phyloP scores from a whole-genome alignment of 495 filamentous ascomycete genomes.

The Chaetomidium leptoderma region DNA sequence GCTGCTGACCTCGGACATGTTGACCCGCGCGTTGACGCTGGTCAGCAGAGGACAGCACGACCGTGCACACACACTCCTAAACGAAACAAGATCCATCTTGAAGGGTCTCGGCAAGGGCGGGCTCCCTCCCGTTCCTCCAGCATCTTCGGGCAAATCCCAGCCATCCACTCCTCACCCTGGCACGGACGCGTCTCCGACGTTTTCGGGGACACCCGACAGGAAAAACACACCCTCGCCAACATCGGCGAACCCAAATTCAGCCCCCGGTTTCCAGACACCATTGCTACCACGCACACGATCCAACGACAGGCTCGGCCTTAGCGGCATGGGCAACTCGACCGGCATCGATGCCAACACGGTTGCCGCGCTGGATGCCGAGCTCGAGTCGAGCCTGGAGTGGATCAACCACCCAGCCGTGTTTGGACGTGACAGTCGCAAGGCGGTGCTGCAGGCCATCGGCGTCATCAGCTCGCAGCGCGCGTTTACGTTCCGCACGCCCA shows the following conservation, averaged over 20 bases:
- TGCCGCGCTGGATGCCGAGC: conserved; percentile 80
- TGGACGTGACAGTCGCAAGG: conserved; percentile 88
- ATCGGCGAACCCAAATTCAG: conserved; percentile 43
- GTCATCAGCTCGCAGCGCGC: conserved; percentile 92
- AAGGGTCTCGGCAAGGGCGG: conserved; percentile 95
- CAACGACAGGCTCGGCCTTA: conserved; percentile 43
- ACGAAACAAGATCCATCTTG: conserved; percentile 90
- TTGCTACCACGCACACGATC: conserved; percentile 37
- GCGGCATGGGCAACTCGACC: conserved; percentile 60
- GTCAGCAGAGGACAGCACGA: conserved; percentile 91
- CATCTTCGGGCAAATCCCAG: conserved; percentile 38
- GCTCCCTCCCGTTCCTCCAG: conserved; percentile 71
- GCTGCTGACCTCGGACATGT: conserved; percentile 95
- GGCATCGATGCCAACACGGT: conserved; percentile 77
- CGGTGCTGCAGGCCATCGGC: conserved; percentile 92
- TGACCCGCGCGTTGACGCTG: conserved; percentile 85
- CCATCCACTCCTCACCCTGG: conserved; percentile 46
- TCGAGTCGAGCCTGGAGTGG: conserved; percentile 95
- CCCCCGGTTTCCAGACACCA: conserved; percentile 26
- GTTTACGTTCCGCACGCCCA: conserved; percentile 85
- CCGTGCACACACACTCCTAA: conserved; percentile 82
- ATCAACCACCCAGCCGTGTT: conserved; percentile 97
- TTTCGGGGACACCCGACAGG: conserved; percentile 44
- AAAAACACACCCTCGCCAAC: conserved; percentile 49
- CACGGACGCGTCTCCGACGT: conserved; percentile 43